Percentiles rank a stretch among this genome's conserved stretches.
phyloP scores from a whole-genome alignment of 495 filamentous ascomycete species.

The Hypoxylon lenormandii region DNA sequence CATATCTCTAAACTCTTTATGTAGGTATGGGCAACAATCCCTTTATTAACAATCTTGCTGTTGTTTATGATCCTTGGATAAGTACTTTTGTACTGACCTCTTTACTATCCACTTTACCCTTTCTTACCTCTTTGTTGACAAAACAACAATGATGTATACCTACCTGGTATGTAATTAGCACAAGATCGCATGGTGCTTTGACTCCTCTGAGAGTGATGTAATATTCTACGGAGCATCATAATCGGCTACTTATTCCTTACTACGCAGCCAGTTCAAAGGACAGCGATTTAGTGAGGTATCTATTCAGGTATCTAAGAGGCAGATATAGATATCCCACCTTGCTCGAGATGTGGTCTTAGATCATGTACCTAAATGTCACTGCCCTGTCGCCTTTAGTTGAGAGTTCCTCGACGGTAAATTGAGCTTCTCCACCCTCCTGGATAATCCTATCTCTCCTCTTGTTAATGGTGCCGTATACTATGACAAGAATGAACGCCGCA shows the following conservation, averaged over 20 bases:
- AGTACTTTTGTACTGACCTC: not conserved
- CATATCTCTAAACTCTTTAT: not conserved
- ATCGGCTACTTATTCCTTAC: no score
- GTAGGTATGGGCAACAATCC: not conserved
- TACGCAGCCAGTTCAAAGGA: not conserved
- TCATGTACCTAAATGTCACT: constrained; percentile 72
- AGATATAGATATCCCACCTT: no score
- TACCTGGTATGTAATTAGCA: no score
- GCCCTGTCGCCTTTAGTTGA: constrained; percentile 73
- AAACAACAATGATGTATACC: no score
- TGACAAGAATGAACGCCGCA: constrained; percentile 66
- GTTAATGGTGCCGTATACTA: constrained; percentile 72
- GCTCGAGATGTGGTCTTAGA: constrained; percentile 3
- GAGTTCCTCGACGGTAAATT: constrained; percentile 65
- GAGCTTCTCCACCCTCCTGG: constrained; percentile 58
- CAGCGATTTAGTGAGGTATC: no score
- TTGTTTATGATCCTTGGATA: not conserved
- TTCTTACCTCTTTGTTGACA: not conserved
- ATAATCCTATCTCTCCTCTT: constrained; percentile 63
- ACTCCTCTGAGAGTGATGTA: no score
- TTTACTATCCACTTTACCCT: not conserved
- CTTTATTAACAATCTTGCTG: constrained; percentile 5
- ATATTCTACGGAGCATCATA: no score
- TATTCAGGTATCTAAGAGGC: no score
- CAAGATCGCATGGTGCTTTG: no score